phyloP scores from a whole-genome alignment of 1,139 yeast genomes.

The Kodamaea arcana region DNA sequence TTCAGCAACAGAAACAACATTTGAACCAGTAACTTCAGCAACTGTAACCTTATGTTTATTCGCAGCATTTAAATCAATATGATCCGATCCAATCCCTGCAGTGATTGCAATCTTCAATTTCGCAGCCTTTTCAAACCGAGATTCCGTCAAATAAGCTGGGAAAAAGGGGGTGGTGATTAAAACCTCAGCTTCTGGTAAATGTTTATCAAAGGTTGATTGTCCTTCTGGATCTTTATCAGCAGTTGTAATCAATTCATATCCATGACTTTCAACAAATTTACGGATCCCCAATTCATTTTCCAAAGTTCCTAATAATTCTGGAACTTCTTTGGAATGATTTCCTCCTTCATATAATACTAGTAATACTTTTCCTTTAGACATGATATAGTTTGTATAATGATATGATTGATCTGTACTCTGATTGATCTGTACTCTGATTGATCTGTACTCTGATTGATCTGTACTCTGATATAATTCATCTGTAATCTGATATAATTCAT shows the following conservation, averaged over 20 bases:
- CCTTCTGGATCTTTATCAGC: constrained; percentile 64
- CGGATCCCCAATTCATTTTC: constrained; percentile 77
- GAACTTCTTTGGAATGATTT: constrained; percentile 57
- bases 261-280: constrained; percentile 58
- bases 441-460: too few species aligned
- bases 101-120: constrained; percentile 70
- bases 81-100: constrained; percentile 87
- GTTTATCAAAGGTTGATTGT: constrained; percentile 54
- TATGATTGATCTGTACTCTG: too few species aligned
- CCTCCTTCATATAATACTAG: constrained; percentile 55
- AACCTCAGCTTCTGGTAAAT: constrained; percentile 67
- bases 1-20: constrained; percentile 78
- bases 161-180: constrained; percentile 81
- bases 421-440: too few species aligned
- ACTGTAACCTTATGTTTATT: constrained; percentile 62
- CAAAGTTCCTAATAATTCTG: constrained; percentile 61
- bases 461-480: too few species aligned
- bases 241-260: constrained; percentile 67
- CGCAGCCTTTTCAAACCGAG: constrained; percentile 66
- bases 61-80: constrained; percentile 71
- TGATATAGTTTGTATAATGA: too few species aligned
- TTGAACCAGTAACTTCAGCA: constrained; percentile 78
- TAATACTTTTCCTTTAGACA: constrained; percentile 41
- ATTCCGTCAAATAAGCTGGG: constrained; percentile 71
- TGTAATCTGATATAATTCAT: too few species aligned